These are phyloP conservation scores for Vitis rupestris DNA, from an alignment of 164 flowering plant genomes.

Conservation along the genomic window DNA sequence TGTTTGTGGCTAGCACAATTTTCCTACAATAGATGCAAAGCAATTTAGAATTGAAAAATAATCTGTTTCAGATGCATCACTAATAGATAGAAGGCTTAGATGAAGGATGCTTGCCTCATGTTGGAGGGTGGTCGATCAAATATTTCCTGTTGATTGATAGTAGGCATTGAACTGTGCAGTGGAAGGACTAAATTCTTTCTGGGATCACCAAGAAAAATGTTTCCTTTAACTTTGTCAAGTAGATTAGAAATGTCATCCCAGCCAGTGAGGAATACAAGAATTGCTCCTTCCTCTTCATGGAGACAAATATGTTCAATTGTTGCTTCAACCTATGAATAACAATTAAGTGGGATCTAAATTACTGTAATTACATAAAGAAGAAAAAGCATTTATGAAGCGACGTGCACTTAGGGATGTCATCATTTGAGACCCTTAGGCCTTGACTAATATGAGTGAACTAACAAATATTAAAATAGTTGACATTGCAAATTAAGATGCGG, in stretches of 20 bases:
- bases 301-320: constrained; percentile 82
- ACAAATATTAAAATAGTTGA: too few relatives aligned
- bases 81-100: neutral
- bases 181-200: constrained; percentile 79
- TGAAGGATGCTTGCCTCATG: constrained; percentile 49
- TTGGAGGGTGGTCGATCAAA: constrained; percentile 82
- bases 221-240: constrained; percentile 62
- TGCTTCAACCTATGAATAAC: constrained; percentile 68
- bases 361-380: too few relatives aligned
- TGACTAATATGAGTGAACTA: too few relatives aligned
- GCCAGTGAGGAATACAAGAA: constrained; percentile 94
- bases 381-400: too few relatives aligned
- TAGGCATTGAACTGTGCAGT: constrained; percentile 94
- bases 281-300: constrained; percentile 78
- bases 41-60: neutral
- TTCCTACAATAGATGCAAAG: constrained; percentile 48
- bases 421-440: too few relatives aligned
- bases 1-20: constrained; percentile 93
- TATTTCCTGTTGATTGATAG: constrained; percentile 87
- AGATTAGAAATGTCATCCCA: constrained; percentile 99
- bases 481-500: too few relatives aligned
- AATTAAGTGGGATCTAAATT: too few relatives aligned
- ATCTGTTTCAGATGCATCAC: neutral
- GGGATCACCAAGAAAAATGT: constrained; percentile 63
- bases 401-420: too few relatives aligned